These are phyloP conservation scores for Suhomyces ambrosiae DNA, from an alignment of 1,139 yeast genomes.

Conservation along the genomic window DNA sequence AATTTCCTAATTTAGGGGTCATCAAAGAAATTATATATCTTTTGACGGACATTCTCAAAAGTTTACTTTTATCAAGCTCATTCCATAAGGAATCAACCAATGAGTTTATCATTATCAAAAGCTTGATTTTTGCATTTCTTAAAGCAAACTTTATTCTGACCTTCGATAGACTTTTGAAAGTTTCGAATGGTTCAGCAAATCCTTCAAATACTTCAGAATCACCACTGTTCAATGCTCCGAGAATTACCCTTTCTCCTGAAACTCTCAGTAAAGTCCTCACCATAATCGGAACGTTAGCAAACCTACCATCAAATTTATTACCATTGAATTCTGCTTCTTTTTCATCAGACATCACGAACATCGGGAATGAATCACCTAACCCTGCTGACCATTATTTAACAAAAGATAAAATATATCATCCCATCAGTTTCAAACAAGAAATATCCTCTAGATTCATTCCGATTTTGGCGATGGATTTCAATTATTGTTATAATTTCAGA, in stretches of 20 bases:
- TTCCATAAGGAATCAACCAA: constrained; percentile 17
- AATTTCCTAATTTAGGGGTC: constrained; percentile 23
- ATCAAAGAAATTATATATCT: constrained; percentile 33
- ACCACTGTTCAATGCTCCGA: constrained; percentile 18
- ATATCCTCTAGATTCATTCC: constrained; percentile 28
- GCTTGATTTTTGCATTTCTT: constrained; percentile 25
- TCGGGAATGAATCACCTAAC: constrained; percentile 25
- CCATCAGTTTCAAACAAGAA: constrained; percentile 17
- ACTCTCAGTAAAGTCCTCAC: constrained; percentile 29
- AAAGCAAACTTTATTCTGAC: constrained; percentile 27
- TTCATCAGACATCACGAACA: constrained; percentile 32
- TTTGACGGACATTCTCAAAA: constrained; percentile 28
- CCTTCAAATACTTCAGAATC: neutral
- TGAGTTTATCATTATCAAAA: constrained; percentile 22
- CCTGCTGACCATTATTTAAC: constrained; percentile 22
- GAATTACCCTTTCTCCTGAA: constrained; percentile 32
- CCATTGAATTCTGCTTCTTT: constrained; percentile 22
- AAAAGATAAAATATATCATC: constrained; percentile 17
- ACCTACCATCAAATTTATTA: constrained; percentile 25
- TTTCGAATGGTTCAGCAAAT: constrained; percentile 24
- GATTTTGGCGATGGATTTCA: constrained; percentile 31
- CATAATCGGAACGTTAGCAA: constrained; percentile 29
- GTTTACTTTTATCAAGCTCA: constrained; percentile 21
- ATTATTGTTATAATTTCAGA: constrained; percentile 31
- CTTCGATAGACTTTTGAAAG: constrained; percentile 26